A percentile compares a stretch with the other conserved stretches of the same genome.
These are phyloP conservation scores for Prototheca cutis DNA, from an alignment of 163 green algal genomes.

Conservation along the genomic window DNA sequence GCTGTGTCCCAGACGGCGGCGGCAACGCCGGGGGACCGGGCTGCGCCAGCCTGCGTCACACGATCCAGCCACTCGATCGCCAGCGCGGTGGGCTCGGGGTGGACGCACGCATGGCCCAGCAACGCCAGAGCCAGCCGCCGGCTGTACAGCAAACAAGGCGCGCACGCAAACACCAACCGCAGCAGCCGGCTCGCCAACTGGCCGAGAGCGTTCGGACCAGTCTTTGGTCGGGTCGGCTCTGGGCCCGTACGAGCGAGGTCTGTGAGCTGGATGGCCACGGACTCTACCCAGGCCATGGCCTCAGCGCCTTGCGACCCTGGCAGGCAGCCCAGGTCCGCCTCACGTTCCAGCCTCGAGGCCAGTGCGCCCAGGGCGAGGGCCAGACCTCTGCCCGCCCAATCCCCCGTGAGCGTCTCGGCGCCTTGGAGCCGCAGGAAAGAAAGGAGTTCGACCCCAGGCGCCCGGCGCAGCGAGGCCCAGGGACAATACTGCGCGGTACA, in stretches of 20 bases:
- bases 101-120: neutral
- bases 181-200: neutral
- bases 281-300: neutral
- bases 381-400: neutral
- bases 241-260: neutral
- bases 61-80: neutral
- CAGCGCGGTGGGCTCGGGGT: neutral
- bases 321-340: neutral
- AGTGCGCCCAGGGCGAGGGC: neutral
- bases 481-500: conserved; percentile 7
- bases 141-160: neutral
- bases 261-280: neutral
- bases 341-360: no score
- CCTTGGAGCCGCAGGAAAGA: neutral
- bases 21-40: neutral
- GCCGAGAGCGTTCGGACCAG: neutral
- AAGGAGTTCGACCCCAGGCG: neutral
- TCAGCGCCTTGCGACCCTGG: no score
- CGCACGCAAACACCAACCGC: neutral
- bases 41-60: neutral
- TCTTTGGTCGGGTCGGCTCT: neutral
- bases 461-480: neutral
- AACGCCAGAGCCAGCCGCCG: neutral
- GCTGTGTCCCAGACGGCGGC: neutral
- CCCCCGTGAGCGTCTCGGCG: neutral